These are phyloP conservation scores for Sphaerobolus stellatus DNA, from an alignment of 1,284 basidiomycete species.

Conservation along the genomic window DNA sequence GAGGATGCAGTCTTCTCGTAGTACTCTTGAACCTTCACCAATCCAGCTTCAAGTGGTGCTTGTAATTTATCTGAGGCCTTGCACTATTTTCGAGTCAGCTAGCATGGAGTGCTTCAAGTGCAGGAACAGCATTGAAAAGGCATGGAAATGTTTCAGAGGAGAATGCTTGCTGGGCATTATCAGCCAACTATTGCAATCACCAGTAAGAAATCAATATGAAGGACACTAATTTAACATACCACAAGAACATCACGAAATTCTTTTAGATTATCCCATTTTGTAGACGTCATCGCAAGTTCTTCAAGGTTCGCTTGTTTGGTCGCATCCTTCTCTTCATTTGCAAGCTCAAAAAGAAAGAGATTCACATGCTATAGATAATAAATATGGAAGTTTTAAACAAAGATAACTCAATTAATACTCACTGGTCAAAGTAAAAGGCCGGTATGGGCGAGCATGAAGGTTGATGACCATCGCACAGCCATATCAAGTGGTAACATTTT, in stretches of 20 bases:
- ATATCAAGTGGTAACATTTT: slow-evolving; percentile 37
- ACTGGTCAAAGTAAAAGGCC: slow-evolving; percentile 24
- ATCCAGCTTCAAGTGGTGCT: too few relatives aligned
- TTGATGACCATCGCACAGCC: slow-evolving; percentile 43
- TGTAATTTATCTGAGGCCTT: too few relatives aligned
- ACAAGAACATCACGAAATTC: slow-evolving; percentile 26
- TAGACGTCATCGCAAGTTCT: slow-evolving; percentile 23
- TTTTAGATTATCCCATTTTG: slow-evolving; percentile 35
- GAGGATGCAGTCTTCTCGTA: too few relatives aligned
- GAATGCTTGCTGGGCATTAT: too few relatives aligned
- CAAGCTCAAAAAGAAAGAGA: slow-evolving; percentile 32
- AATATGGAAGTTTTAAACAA: slow-evolving; percentile 1
- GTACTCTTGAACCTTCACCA: too few relatives aligned
- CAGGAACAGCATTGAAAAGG: too few relatives aligned
- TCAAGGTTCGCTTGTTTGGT: slow-evolving; percentile 29
- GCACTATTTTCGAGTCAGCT: too few relatives aligned
- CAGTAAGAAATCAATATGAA: too few relatives aligned
- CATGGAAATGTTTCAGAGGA: too few relatives aligned
- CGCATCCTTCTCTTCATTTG: slow-evolving; percentile 24
- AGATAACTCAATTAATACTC: slow-evolving; percentile 6
- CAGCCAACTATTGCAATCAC: too few relatives aligned
- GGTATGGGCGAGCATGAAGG: slow-evolving; percentile 36
- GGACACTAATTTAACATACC: too few relatives aligned
- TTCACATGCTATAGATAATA: slow-evolving; percentile 11
- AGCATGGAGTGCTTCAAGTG: too few relatives aligned